Evolutionary conservation across 352 stramenopile species (phyloP).

Genomic region (Pythium rishiriense): DNA sequence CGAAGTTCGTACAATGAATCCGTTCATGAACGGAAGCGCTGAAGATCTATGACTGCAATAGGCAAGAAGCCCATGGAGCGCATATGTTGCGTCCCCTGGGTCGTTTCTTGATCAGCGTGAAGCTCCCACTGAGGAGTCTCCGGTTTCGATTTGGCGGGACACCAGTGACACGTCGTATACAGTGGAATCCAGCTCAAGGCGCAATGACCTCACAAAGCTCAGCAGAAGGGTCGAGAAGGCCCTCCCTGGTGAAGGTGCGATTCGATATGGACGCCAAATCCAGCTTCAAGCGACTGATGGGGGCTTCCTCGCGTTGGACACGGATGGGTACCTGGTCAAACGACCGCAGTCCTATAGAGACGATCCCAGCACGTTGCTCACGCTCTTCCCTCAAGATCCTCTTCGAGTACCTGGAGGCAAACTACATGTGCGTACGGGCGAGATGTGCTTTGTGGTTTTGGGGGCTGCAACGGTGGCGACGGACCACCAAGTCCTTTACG

Average conservation of each 20-base stretch:
- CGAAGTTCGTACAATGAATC: neutral
- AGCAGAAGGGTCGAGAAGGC: neutral
- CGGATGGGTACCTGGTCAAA: constrained; percentile 38
- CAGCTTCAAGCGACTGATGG: constrained; percentile 42
- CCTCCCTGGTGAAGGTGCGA: constrained; percentile 6
- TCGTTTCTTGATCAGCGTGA: neutral
- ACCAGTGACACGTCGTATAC: neutral
- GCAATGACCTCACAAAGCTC: neutral
- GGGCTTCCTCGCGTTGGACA: constrained; percentile 40
- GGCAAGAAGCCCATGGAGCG: constrained; percentile 11
- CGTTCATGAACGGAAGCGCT: neutral
- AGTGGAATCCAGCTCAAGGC: neutral
- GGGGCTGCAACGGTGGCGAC: constrained; percentile 27
- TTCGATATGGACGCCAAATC: constrained; percentile 40
- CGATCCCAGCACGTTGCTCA: constrained; percentile 41
- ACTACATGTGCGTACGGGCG: constrained; percentile 22
- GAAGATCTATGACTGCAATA: neutral
- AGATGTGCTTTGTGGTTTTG: constrained; percentile 37
- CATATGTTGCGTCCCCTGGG: neutral
- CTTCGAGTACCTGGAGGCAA: constrained; percentile 19
- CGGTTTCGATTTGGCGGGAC: neutral
- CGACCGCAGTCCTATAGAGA: constrained; percentile 16
- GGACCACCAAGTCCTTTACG: constrained; percentile 20
- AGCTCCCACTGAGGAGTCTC: neutral
- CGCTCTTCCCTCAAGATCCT: constrained; percentile 38